phyloP scores from a whole-genome alignment of 345 rosid genomes.

The Gossypium mustelinum region DNA sequence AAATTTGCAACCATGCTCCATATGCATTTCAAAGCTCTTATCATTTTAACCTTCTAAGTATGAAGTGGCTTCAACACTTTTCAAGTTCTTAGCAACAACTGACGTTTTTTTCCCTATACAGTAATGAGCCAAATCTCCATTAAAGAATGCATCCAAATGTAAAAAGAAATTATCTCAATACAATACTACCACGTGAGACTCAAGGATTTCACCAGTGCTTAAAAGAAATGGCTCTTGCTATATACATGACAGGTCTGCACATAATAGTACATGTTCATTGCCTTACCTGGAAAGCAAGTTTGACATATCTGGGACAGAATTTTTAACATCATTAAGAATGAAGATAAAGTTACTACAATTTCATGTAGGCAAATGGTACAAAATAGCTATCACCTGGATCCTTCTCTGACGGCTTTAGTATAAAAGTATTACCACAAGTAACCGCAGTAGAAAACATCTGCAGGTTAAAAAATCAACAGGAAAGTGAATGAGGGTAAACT shows the following conservation, averaged over 20 bases:
- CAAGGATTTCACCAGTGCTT: background rate
- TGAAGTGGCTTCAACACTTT: background rate
- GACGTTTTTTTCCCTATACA: background rate
- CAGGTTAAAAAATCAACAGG: conserved; percentile 17
- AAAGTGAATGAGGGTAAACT: background rate
- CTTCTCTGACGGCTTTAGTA: conserved; percentile 93
- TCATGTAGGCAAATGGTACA: background rate
- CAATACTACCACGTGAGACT: background rate
- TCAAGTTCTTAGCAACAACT: background rate
- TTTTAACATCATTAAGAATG: background rate
- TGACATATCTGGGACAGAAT: background rate
- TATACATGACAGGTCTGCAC: background rate
- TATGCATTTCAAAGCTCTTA: background rate
- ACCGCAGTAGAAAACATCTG: conserved; percentile 94
- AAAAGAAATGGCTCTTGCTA: background rate
- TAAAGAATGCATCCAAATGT: background rate
- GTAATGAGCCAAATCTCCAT: background rate
- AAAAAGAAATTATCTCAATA: background rate
- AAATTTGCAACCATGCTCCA: background rate
- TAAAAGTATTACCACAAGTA: conserved; percentile 92
- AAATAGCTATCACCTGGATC: conserved; percentile 64
- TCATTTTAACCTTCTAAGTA: background rate
- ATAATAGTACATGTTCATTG: background rate
- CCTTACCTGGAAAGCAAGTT: background rate
- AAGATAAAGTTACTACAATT: background rate